Base-by-base conservation (phyloP, 2,329 filamentous ascomycete genomes). In the Talaromyces sp. region DNA sequence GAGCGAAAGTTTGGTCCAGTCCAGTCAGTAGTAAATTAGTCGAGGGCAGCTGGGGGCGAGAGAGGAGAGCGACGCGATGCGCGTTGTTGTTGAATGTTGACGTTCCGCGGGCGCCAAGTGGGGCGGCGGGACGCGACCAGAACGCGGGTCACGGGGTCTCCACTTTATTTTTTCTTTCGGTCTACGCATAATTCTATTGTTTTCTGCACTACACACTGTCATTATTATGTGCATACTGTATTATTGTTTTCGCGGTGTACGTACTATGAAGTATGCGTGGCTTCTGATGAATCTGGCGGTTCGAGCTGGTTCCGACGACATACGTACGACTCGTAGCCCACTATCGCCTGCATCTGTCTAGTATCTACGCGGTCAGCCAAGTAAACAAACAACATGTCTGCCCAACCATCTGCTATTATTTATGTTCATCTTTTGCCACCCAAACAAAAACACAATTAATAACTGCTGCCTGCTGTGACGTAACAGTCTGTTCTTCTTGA, bases 71-170 rank as follows among this genome's bases (percentile, higher is more conserved):
- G 27, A 52, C 48, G 24, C 48, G 27, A 52, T 27, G 48, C 48
- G 48, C 48, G 48, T 52, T 52, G 48, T 52, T 52, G 48, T 52
- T 52, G 48, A 52, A 52, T 52, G 48, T 52, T 52, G 48, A 52
- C 48, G 48, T 52, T 52, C 43, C 43, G 48, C 48, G 48, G 48
- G 24, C 48, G 48, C 48, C 48, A 52, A 52, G 48, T 52, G 48
- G 48, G 48, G 48, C 48, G 24, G 24, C 48, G 48, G 48, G 48
- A 52, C 48, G 48, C 48, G 27, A 52, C 48, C 26, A 35, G 6
- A 11, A 27, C 48, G 27, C 48, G 48, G 24, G 24, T 52, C 48
- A 52, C 48, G 48, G 24, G 24, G 35, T 38, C 35, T 38, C 35
- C 35, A 38, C 35, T 38, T 5, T 14, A 14, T 5, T 14, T 35